Conservation (phyloP, 371 early-diverging fungal genomes). For the Mortierella sp. region DNA sequence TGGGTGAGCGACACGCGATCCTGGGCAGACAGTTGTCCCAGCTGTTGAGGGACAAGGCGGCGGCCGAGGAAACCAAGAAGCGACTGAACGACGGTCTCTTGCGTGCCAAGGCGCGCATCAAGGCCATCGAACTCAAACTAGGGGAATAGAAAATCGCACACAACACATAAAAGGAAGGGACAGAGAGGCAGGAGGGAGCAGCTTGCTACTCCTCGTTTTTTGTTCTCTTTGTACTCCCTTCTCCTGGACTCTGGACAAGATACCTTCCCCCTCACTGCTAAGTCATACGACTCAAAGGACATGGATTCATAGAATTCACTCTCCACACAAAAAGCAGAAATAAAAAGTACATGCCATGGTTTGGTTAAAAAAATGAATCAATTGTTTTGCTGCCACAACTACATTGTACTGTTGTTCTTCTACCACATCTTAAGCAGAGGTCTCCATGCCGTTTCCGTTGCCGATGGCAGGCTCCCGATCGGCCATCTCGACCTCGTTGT, state of each 20-base stretch:
- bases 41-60: slow-evolving; percentile 36
- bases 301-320: not conserved
- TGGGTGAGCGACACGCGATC: slow-evolving; percentile 21
- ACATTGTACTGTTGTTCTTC: not conserved
- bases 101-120: slow-evolving; percentile 35
- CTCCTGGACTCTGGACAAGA: too few species aligned
- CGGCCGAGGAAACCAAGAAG: slow-evolving; percentile 41
- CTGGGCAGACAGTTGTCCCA: slow-evolving; percentile 32
- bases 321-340: not conserved
- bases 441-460: slow-evolving; percentile 26
- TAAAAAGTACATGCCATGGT: not conserved
- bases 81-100: slow-evolving; percentile 23
- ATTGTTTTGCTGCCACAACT: not conserved
- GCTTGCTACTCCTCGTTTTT: not conserved
- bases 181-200: not conserved
- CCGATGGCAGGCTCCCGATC: slow-evolving; percentile 56
- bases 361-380: not conserved
- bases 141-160: slow-evolving; percentile 7
- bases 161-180: not conserved
- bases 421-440: slow-evolving; percentile 2
- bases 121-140: slow-evolving; percentile 30
- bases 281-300: too few species aligned
- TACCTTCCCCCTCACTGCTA: too few species aligned
- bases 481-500: slow-evolving; percentile 71
- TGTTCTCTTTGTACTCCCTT: not conserved